Evolutionary conservation across 1,284 basidiomycete genomes (phyloP), one percentile per base, ranked within the genome.

Genomic region (Malassezia psittaci): DNA sequence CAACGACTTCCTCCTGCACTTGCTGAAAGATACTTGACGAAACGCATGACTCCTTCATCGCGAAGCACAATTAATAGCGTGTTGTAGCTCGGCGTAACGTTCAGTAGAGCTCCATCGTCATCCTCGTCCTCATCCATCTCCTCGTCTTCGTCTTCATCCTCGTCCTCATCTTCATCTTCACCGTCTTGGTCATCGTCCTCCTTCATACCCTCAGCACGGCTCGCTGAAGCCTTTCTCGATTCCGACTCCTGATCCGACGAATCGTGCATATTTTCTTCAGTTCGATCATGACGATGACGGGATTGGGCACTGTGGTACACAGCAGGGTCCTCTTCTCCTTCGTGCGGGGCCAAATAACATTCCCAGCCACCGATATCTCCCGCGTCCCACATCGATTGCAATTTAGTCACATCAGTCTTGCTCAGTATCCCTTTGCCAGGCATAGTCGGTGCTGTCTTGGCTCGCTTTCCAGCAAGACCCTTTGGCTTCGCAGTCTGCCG

Each of bases 281-380:
- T 32, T 32, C 57, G 66, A 5, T 43, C 35, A 29, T 37, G 24
- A 6, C 64, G 53, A 52, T 57, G 34, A 69, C 75, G 72, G 51
- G 74, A 75, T 29, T 72, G 75, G 36, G 74, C 75, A 43, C 77
- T 77, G 48, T 88, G 85, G 76, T 94, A 96, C 15, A 94, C 86
- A 2, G 90, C 89, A 5, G 91, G 91, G 36, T 69, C 69, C 21
- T 68, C 66, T 64, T 91, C 89, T 63, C 87, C 87, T 70, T 88
- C 89, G 63, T 90, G 85, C 59, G 90, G 88, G 2, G 90, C 86
- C 83, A 94, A 88, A 76, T 94, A 96, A 75, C 89, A 93, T 80
- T 94, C 90, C 90, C 90, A 94, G 19, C 90, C 90, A 52, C 90
- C 90, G 81, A 88, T 88, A 61, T 87, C 83, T 15, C 85, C 85